Evolutionary conservation across 768 basidiomycete species (phyloP).

Genomic region (Phylloporus sp.): DNA sequence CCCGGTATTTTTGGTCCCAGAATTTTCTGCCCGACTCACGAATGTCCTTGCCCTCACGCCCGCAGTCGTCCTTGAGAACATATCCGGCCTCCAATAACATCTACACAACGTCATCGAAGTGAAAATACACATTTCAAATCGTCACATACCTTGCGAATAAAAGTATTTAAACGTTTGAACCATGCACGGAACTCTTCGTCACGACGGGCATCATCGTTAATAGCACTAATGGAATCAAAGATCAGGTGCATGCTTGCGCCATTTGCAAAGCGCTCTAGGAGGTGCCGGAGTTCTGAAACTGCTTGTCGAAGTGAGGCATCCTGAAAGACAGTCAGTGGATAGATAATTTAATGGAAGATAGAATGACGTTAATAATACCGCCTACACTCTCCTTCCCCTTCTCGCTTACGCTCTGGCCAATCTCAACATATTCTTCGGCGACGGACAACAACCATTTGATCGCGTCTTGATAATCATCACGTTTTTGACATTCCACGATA

Average conservation of each 20-base stretch:
- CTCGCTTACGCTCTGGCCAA: constrained; percentile 41
- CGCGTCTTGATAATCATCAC: constrained; percentile 83
- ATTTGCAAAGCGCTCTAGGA: constrained; percentile 91
- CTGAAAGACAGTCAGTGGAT: constrained; percentile 28
- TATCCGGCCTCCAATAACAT: constrained; percentile 80
- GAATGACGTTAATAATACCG: constrained; percentile 13
- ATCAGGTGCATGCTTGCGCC: constrained; percentile 61
- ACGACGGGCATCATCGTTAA: constrained; percentile 69
- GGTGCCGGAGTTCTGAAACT: constrained; percentile 61
- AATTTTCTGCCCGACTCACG: constrained; percentile 70
- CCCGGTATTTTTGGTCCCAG: constrained; percentile 70
- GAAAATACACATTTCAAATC: background rate
- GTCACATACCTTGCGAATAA: constrained; percentile 55
- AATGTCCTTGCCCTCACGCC: constrained; percentile 57
- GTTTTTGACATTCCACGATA: constrained; percentile 89
- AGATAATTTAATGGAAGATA: background rate
- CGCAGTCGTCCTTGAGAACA: constrained; percentile 76
- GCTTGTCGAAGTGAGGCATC: constrained; percentile 57
- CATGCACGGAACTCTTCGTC: constrained; percentile 75
- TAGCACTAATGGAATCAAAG: constrained; percentile 62
- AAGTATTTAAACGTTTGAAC: constrained; percentile 62
- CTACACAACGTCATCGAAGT: constrained; percentile 28
- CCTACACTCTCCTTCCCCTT: constrained; percentile 30
- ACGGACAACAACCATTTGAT: constrained; percentile 68
- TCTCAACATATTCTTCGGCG: constrained; percentile 57